Evolutionary conservation across 2,329 filamentous ascomycete species (phyloP).

Genomic region (Fusarium lyarnte): DNA sequence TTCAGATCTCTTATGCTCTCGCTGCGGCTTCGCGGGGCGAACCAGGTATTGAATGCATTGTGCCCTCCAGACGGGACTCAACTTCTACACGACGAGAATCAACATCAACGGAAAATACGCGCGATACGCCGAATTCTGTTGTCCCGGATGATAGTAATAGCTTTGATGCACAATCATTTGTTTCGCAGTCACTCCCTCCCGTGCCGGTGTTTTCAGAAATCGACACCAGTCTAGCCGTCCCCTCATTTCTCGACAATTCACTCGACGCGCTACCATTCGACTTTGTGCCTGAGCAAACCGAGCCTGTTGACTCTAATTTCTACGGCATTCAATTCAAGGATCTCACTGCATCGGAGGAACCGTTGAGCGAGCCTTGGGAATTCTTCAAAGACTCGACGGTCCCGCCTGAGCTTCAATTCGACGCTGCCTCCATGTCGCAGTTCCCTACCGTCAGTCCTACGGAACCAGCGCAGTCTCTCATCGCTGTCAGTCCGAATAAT

Average conservation of each 20-base stretch:
- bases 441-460: neutral
- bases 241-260: neutral
- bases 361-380: neutral
- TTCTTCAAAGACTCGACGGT: neutral
- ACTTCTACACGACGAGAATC: neutral
- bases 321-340: neutral
- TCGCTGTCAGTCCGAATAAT: neutral
- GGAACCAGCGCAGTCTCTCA: neutral
- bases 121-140: neutral
- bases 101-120: neutral
- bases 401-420: neutral
- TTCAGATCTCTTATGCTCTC: constrained; percentile 9
- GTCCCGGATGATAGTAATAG: neutral
- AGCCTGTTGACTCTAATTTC: neutral
- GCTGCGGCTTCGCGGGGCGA: constrained; percentile 11
- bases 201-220: neutral
- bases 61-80: neutral
- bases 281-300: neutral
- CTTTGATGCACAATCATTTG: neutral
- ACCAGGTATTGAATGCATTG: constrained; percentile 4
- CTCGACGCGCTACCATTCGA: neutral
- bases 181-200: neutral
- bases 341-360: neutral
- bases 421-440: neutral
- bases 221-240: neutral